Evolutionary conservation across 148 eudicot genomes (phyloP).

Genomic region (Agrostemma githago): DNA sequence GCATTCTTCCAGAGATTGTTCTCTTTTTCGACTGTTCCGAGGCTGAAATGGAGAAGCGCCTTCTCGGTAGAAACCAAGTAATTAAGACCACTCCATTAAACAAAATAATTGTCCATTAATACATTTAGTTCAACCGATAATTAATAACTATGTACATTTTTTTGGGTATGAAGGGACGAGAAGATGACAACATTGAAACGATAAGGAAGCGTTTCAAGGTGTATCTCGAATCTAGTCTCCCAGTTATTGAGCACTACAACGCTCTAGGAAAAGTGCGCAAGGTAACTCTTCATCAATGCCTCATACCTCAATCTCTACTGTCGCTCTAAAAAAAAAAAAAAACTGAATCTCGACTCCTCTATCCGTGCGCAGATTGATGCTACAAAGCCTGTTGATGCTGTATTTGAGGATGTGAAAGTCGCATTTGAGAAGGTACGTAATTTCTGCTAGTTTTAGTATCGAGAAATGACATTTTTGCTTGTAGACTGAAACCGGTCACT

Average conservation of each 20-base stretch:
- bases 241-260: constrained; percentile 38
- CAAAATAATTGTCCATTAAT: background rate
- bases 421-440: constrained; percentile 56
- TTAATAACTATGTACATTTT: background rate
- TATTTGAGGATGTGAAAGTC: constrained; percentile 64
- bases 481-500: background rate
- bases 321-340: background rate
- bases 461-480: background rate
- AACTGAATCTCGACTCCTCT: background rate
- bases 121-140: background rate
- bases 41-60: constrained; percentile 87
- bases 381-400: constrained; percentile 58
- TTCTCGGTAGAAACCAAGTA: constrained; percentile 72
- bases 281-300: constrained; percentile 20
- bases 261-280: constrained; percentile 31
- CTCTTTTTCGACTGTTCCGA: constrained; percentile 77
- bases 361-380: constrained; percentile 59
- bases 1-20: constrained; percentile 66
- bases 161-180: constrained; percentile 32
- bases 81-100: background rate
- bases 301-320: background rate
- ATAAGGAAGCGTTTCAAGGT: constrained; percentile 48
- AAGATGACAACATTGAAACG: constrained; percentile 47
- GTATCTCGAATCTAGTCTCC: constrained; percentile 43
- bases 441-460: background rate